Evolutionary conservation across 345 rosid species (phyloP).

Genomic region (Cardamine chenopodiifolia): DNA sequence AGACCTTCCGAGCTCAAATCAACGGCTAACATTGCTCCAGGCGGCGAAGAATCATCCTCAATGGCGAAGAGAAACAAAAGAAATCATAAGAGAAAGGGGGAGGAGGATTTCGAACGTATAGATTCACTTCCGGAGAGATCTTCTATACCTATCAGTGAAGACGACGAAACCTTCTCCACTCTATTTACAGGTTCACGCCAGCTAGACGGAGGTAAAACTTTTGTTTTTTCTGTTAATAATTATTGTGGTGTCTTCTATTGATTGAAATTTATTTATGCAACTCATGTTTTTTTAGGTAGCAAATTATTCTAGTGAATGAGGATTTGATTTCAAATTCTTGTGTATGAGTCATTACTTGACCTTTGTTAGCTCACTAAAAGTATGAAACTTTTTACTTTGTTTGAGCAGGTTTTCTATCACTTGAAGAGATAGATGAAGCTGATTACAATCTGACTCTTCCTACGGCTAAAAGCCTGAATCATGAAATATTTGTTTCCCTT

Average conservation of each 20-base stretch:
- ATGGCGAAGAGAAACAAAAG: conserved; percentile 40
- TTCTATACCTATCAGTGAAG: conserved; percentile 51
- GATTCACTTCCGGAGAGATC: conserved; percentile 65
- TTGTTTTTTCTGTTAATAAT: background rate
- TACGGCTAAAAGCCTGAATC: conserved; percentile 16
- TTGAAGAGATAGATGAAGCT: conserved; percentile 87
- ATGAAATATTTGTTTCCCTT: background rate
- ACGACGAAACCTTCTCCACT: conserved; percentile 55
- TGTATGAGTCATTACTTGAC: conserved; percentile 3
- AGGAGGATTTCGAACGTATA: conserved; percentile 50
- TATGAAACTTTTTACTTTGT: conserved; percentile 14
- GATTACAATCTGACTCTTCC: conserved; percentile 58
- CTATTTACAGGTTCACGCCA: conserved; percentile 61
- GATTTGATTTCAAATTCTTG: background rate
- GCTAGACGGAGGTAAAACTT: conserved; percentile 71
- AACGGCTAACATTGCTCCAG: background rate
- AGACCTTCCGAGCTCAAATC: background rate
- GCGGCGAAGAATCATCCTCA: conserved; percentile 25
- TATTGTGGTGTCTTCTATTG: background rate
- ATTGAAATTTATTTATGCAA: background rate
- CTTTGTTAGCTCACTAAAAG: conserved; percentile 4
- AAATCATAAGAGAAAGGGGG: conserved; percentile 45
- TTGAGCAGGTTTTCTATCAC: conserved; percentile 75
- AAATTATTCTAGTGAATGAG: background rate
- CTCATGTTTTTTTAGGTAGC: background rate